A percentile compares a stretch with the other conserved stretches of the same genome.
phyloP scores from a whole-genome alignment of 768 basidiomycete species.

The Myochromella boudieri region DNA sequence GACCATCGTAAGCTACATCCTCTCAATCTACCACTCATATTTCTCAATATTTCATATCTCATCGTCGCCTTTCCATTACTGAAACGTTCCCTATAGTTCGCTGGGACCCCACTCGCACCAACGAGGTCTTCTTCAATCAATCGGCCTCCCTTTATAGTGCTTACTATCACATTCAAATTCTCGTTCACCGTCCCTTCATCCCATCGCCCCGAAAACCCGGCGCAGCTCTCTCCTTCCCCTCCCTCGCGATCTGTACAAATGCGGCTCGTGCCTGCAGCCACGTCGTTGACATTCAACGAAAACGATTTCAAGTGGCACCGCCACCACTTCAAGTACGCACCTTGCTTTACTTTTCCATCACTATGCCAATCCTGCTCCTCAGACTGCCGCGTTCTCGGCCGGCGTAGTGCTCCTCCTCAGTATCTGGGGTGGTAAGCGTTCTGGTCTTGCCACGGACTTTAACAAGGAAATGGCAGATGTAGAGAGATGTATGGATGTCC shows the following conservation, averaged over 20 bases:
- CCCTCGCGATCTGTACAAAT: conserved; percentile 74
- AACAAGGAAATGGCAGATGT: conserved; percentile 62
- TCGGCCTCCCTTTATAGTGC: conserved; percentile 52
- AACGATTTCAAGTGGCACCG: conserved; percentile 26
- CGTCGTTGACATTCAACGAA: conserved; percentile 61
- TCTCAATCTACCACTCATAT: not conserved
- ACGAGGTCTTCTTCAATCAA: conserved; percentile 53
- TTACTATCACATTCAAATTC: conserved; percentile 64
- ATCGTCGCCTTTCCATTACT: not conserved
- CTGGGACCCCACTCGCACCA: conserved; percentile 48
- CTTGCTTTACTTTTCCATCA: not conserved
- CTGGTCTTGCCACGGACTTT: conserved; percentile 47
- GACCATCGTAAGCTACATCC: conserved; percentile 40
- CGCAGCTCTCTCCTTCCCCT: conserved; percentile 50
- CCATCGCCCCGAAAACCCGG: conserved; percentile 51
- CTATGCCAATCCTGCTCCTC: not conserved
- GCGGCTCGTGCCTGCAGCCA: conserved; percentile 80
- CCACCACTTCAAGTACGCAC: conserved; percentile 34
- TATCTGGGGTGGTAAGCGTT: conserved; percentile 64
- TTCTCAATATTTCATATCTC: not conserved
- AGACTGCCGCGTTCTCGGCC: conserved; percentile 44
- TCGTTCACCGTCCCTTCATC: conserved; percentile 79
- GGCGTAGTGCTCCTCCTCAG: conserved; percentile 63
- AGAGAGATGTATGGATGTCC: conserved; percentile 56
- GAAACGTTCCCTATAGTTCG: conserved; percentile 37